Evolutionary conservation across 768 basidiomycete species (phyloP).

Genomic region (Austroboletus festivus): DNA sequence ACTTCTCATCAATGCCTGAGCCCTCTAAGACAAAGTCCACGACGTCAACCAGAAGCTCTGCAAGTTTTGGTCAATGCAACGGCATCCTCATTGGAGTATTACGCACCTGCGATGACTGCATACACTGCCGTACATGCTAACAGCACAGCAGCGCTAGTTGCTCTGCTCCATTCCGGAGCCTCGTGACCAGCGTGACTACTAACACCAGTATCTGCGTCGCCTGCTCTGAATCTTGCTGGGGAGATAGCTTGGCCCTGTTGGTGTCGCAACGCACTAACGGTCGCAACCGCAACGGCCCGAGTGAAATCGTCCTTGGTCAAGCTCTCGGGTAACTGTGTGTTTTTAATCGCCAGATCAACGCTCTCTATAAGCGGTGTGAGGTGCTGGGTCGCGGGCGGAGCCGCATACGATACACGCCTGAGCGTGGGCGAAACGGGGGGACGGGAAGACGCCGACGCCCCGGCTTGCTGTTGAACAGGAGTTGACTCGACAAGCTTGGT

Average conservation of each 20-base stretch:
- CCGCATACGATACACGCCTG: slow-evolving; percentile 58
- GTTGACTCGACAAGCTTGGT: slow-evolving; percentile 29
- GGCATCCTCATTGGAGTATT: background rate
- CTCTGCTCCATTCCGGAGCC: slow-evolving; percentile 93
- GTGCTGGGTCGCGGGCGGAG: slow-evolving; percentile 32
- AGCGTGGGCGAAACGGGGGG: slow-evolving; percentile 42
- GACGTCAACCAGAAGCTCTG: slow-evolving; percentile 92
- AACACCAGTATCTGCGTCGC: slow-evolving; percentile 42
- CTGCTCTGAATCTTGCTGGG: slow-evolving; percentile 43
- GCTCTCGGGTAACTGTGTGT: slow-evolving; percentile 50
- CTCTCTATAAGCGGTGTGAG: slow-evolving; percentile 72
- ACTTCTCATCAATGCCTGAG: slow-evolving; percentile 95
- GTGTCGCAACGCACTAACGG: slow-evolving; percentile 85
- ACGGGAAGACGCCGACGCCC: slow-evolving; percentile 8
- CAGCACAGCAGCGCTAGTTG: slow-evolving; percentile 84
- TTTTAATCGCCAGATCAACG: slow-evolving; percentile 75
- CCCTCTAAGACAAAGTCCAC: slow-evolving; percentile 90
- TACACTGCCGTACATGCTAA: slow-evolving; percentile 89
- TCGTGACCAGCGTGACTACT: slow-evolving; percentile 83
- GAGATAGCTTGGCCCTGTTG: slow-evolving; percentile 58
- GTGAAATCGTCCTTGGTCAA: slow-evolving; percentile 89
- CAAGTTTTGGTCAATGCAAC: slow-evolving; percentile 1
- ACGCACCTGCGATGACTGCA: slow-evolving; percentile 90
- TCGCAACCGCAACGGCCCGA: slow-evolving; percentile 89
- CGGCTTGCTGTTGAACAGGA: slow-evolving; percentile 15